Evolutionary conservation across 345 rosid genomes (phyloP).

Genomic region (Lumnitzera racemosa): DNA sequence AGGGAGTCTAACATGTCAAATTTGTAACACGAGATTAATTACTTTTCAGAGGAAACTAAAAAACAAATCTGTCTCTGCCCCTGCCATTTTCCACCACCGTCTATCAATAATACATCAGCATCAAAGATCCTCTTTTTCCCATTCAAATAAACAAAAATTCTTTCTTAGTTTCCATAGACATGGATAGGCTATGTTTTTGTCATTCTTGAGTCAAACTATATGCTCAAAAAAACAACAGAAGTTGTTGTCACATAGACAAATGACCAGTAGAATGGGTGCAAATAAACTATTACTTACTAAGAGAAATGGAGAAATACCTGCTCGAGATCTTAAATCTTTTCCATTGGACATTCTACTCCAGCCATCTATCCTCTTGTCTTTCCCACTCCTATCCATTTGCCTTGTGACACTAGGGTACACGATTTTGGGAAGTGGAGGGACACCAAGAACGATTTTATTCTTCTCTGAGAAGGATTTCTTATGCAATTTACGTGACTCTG

Average conservation of each 20-base stretch:
- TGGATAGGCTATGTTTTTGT: no score
- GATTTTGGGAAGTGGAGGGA: slow-evolving; percentile 46
- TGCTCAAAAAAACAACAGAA: no score
- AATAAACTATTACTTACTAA: background rate
- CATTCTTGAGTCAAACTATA: no score
- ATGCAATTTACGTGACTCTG: slow-evolving; percentile 14
- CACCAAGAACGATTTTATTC: slow-evolving; percentile 21
- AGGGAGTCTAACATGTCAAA: no score
- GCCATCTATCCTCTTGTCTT: slow-evolving; percentile 23
- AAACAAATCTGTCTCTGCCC: no score
- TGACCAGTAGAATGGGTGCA: background rate
- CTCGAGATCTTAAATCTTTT: slow-evolving; percentile 14
- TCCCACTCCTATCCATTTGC: slow-evolving; percentile 32
- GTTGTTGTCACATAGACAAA: background rate
- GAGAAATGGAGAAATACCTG: slow-evolving; percentile 19
- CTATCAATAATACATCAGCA: no score
- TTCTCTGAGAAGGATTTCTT: slow-evolving; percentile 16
- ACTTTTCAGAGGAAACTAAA: no score
- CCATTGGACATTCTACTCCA: slow-evolving; percentile 20
- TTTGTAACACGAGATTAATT: no score
- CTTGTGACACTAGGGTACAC: slow-evolving; percentile 18
- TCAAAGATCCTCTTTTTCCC: no score
- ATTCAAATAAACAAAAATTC: no score
- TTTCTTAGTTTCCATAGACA: no score
- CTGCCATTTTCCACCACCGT: no score